phyloP scores from a whole-genome alignment of 352 stramenopile species.

The Globisporangium emineosum region DNA sequence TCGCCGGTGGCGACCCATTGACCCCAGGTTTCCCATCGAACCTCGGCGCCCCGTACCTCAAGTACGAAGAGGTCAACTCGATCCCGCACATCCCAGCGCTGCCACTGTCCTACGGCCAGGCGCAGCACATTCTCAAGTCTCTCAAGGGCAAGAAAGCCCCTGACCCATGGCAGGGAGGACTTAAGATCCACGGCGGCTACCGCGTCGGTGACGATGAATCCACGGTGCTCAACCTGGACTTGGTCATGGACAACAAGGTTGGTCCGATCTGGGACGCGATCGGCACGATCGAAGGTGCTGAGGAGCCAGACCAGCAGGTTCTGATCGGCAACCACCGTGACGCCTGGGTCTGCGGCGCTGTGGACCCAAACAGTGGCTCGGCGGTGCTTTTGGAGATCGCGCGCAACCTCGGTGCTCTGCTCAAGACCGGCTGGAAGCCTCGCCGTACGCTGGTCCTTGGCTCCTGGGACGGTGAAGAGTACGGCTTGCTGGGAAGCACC shows the following conservation, averaged over 20 bases:
- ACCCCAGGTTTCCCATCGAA: conserved; percentile 47
- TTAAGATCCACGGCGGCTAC: conserved; percentile 62
- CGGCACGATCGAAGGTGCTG: conserved; percentile 61
- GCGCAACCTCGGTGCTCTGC: conserved; percentile 55
- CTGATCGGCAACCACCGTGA: conserved; percentile 92
- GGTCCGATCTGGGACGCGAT: conserved; percentile 88
- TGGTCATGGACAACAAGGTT: conserved; percentile 78
- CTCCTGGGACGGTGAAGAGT: conserved; percentile 87
- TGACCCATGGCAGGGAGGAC: conserved; percentile 54
- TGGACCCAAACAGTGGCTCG: conserved; percentile 85
- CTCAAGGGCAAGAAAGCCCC: conserved; percentile 59
- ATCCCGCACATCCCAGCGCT: conserved; percentile 70
- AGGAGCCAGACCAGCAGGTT: conserved; percentile 66
- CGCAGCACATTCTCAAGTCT: conserved; percentile 62
- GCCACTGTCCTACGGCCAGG: conserved; percentile 82
- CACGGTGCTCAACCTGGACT: conserved; percentile 58
- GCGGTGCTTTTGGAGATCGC: conserved; percentile 84
- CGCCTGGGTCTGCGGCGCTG: conserved; percentile 87
- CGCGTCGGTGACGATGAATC: conserved; percentile 66
- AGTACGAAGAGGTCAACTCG: conserved; percentile 42
- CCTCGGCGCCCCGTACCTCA: conserved; percentile 33
- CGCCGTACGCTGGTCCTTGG: conserved; percentile 70
- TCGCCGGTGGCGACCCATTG: conserved; percentile 72
- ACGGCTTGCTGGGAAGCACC: conserved; percentile 78
- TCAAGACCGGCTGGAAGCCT: conserved; percentile 64